Evolutionary conservation across 2,329 filamentous ascomycete species (phyloP).

Genomic region (Intubia oerlemansii): DNA sequence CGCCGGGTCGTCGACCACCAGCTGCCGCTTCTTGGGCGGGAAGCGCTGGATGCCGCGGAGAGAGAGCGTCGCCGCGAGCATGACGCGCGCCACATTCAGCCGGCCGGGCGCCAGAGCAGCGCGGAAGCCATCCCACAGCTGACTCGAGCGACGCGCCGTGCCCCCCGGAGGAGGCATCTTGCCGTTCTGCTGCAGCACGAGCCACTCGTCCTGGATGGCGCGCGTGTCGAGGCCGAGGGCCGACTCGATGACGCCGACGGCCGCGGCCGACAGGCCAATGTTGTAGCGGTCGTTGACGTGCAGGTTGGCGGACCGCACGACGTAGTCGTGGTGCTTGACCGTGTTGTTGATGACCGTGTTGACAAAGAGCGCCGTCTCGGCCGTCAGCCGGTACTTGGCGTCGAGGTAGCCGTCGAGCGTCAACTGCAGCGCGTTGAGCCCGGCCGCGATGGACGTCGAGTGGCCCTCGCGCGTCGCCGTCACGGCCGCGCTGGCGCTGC

Average conservation of each 20-base stretch:
- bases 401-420: slow-evolving; percentile 32
- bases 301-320: slow-evolving; percentile 31
- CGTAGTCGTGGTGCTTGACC: slow-evolving; percentile 37
- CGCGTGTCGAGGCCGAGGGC: slow-evolving; percentile 51
- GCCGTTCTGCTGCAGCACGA: slow-evolving; percentile 35
- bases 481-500: slow-evolving; percentile 16
- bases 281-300: slow-evolving; percentile 24
- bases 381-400: slow-evolving; percentile 19
- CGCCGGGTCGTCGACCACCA: slow-evolving; percentile 16
- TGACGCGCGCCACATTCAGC: slow-evolving; percentile 50
- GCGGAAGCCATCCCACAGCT: slow-evolving; percentile 60
- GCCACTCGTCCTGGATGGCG: slow-evolving; percentile 46
- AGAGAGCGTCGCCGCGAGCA: slow-evolving; percentile 47
- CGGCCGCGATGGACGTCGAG: slow-evolving; percentile 40
- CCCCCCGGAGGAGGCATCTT: slow-evolving; percentile 41
- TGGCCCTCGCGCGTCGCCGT: slow-evolving; percentile 34
- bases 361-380: slow-evolving; percentile 28
- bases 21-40: slow-evolving; percentile 26
- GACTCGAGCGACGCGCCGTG: slow-evolving; percentile 46
- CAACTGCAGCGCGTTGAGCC: slow-evolving; percentile 35
- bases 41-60: slow-evolving; percentile 62
- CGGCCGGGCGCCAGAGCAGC: slow-evolving; percentile 44
- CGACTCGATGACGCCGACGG: slow-evolving; percentile 42
- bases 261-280: slow-evolving; percentile 29
- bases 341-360: slow-evolving; percentile 45